Evolutionary conservation across 2,329 filamentous ascomycete genomes (phyloP).

Genomic region (Mariannaea elegans): DNA sequence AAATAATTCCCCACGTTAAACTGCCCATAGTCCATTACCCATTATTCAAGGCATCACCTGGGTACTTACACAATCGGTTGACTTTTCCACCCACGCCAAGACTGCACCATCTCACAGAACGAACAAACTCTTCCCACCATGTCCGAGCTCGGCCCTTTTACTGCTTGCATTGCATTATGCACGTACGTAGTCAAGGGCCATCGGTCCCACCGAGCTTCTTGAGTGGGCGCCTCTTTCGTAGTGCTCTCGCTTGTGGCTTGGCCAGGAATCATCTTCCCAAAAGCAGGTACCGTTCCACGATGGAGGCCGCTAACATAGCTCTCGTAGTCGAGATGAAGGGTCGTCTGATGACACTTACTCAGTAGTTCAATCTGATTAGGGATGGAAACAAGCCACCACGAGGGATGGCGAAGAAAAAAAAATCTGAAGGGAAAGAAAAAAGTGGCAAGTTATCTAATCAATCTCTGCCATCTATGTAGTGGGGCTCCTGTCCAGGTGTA

Average conservation of each 20-base stretch:
- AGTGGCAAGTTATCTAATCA: conserved; percentile 18
- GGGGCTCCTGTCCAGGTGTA: not conserved
- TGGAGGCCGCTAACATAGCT: too few species aligned
- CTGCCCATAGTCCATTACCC: not conserved
- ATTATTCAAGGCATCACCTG: not conserved
- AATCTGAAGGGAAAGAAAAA: not conserved
- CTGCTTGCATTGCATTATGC: not conserved
- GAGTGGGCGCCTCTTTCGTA: not conserved
- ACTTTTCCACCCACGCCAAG: conserved; percentile 18
- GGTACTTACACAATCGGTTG: not conserved
- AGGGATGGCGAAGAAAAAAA: not conserved
- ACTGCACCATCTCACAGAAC: not conserved
- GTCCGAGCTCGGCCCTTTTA: conserved; percentile 19
- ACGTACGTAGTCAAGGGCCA: not conserved
- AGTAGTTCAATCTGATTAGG: not conserved
- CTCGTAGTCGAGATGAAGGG: not conserved
- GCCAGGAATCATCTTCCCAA: not conserved
- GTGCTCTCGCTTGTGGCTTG: conserved; percentile 2
- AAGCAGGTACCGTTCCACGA: too few species aligned
- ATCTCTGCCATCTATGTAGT: conserved; percentile 7
- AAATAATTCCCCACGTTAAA: not conserved
- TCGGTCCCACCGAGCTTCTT: conserved; percentile 9
- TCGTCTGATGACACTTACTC: not conserved
- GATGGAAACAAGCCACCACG: not conserved
- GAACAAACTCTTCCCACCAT: not conserved